Evolutionary conservation across 805 yeast genomes (phyloP).

Genomic region (Wickerhamomyces chaumierensis): DNA sequence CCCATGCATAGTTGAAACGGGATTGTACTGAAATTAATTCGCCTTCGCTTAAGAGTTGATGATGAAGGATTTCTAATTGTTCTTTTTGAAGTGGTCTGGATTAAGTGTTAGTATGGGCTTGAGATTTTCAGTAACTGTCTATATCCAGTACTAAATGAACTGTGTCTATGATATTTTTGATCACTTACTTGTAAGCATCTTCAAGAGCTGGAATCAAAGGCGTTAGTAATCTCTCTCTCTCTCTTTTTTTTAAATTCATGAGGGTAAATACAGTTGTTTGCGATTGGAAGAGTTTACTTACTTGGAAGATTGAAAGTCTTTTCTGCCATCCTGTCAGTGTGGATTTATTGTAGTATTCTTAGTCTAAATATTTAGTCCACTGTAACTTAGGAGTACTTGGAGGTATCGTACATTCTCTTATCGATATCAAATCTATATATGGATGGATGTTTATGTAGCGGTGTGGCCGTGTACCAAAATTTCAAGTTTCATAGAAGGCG

Average conservation of each 20-base stretch:
- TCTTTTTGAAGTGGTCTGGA: slow-evolving; percentile 48
- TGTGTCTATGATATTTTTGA: not conserved
- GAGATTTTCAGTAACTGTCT: too few species aligned
- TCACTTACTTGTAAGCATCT: slow-evolving; percentile 20
- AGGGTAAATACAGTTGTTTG: not conserved
- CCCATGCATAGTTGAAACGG: slow-evolving; percentile 94
- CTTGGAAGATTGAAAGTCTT: not conserved
- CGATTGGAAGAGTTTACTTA: not conserved
- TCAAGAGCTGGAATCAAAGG: slow-evolving; percentile 14
- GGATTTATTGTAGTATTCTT: too few species aligned
- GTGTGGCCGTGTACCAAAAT: too few species aligned
- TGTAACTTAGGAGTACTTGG: too few species aligned
- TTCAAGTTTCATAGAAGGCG: too few species aligned
- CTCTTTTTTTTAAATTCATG: not conserved
- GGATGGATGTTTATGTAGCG: too few species aligned
- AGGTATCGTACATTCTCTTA: too few species aligned
- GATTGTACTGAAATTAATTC: slow-evolving; percentile 77
- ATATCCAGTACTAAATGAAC: too few species aligned
- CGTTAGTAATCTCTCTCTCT: not conserved
- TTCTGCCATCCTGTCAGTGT: not conserved
- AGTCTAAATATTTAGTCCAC: too few species aligned
- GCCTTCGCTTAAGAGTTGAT: slow-evolving; percentile 71
- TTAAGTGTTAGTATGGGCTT: slow-evolving; percentile 2
- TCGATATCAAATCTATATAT: too few species aligned
- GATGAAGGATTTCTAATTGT: slow-evolving; percentile 64